Base-by-base conservation (phyloP, 2,329 filamentous ascomycete species). In the Lachnum nothofagi region DNA sequence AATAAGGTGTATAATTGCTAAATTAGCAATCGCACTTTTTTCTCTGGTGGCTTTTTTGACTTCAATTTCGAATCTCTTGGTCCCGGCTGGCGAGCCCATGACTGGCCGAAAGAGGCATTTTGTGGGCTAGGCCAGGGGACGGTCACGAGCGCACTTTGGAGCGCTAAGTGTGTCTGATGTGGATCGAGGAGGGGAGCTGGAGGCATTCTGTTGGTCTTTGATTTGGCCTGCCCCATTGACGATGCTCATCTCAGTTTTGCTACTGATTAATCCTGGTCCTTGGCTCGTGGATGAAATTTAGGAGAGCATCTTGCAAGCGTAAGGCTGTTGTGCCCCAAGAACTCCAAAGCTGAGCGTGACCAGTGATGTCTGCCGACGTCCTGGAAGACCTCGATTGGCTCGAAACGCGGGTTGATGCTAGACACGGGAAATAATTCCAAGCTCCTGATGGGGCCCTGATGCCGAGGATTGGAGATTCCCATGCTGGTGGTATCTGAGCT, bases 131-230 rank as follows among this genome's bases (percentile, higher is more conserved):
- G 48, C 53, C 46, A 47, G 52, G 51, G 53, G 46, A 31, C 16
- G 47, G 52, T 58, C 56, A 58, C 56, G 56, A 56, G 56, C 48
- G 23, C 42, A 3, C 33, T 44, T 45, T 55, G 54, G 27, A 53
- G 56, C 54, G 54, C 54, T 55, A 55, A 56, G 38, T 40, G 44
- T 56, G 51, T 55, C 44, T 47, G 39, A 40, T 29, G 53, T 54
- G 44, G 49, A 53, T 44, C 47, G 20, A 14, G 17, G 33, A 35
- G 44, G 37, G 44, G n/a, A 24, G 35, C 42, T 37, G 23, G 10
- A n/a, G 33, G 44, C 38, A 38, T 46, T 33, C 34, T 42, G 43
- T 45, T 46, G 48, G 41, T 31, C 43, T 38, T 25, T 27, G 35
- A 27, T 22, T 12, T 40, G 27, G 44, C 39, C 44, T 23, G 27